phyloP scores from a whole-genome alignment of 768 basidiomycete genomes.

The Pilatotrama ljubarskyi region DNA sequence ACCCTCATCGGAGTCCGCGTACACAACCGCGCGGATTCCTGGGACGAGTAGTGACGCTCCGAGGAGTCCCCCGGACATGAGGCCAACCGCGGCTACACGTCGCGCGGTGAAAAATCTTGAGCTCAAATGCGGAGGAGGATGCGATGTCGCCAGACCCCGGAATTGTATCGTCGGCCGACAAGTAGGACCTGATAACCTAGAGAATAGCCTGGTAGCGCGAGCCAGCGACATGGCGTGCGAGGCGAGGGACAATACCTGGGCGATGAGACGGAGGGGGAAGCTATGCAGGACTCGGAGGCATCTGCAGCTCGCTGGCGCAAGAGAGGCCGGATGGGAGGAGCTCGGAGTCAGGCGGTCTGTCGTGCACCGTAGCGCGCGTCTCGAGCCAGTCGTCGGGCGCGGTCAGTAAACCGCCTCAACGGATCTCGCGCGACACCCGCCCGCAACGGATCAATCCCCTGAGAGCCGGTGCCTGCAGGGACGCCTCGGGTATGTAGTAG shows the following conservation, averaged over 20 bases:
- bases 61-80: background rate
- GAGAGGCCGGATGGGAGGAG: background rate
- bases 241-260: background rate
- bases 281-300: background rate
- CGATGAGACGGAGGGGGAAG: background rate
- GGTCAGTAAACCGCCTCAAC: background rate
- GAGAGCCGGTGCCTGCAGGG: background rate
- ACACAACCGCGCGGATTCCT: background rate
- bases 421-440: background rate
- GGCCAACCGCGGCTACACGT: background rate
- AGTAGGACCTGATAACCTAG: background rate
- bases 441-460: background rate
- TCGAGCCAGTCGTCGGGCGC: background rate
- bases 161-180: background rate
- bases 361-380: no score
- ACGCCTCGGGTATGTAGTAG: no score
- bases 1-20: slow-evolving; percentile 28
- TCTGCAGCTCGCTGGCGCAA: background rate
- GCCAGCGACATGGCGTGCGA: slow-evolving; percentile 4
- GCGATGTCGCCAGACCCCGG: background rate
- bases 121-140: background rate
- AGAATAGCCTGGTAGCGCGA: slow-evolving; percentile 2
- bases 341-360: slow-evolving; percentile 1
- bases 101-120: background rate
- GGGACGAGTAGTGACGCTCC: background rate